Conservation (phyloP, 352 stramenopile genomes). For the Phytopythium mirpurense region DNA sequence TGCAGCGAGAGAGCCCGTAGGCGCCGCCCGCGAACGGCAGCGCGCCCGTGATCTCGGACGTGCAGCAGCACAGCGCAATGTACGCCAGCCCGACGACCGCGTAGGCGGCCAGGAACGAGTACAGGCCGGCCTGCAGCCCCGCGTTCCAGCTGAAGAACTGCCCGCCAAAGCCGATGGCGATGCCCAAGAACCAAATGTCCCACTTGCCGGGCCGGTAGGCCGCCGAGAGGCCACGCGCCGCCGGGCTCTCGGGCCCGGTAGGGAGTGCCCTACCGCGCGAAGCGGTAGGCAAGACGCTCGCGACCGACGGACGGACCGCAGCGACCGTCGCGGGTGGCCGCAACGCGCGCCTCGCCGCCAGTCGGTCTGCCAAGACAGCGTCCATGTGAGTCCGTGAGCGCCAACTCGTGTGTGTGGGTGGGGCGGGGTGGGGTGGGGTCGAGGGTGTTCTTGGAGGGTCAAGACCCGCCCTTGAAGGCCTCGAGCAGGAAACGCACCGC, state of each 20-base stretch:
- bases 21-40: constrained; percentile 29
- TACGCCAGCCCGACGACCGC: constrained; percentile 21
- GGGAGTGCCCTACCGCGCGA: too few species aligned
- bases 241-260: constrained; percentile 40
- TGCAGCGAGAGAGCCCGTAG: constrained; percentile 27
- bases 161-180: constrained; percentile 26
- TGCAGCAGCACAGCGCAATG: constrained; percentile 23
- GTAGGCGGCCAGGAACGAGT: constrained; percentile 17
- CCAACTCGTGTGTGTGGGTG: too few species aligned
- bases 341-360: not conserved
- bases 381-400: not conserved
- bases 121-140: constrained; percentile 17
- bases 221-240: constrained; percentile 72
- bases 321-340: not conserved
- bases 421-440: too few species aligned
- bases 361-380: not conserved
- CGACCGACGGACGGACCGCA: not conserved
- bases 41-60: constrained; percentile 23
- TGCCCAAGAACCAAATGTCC: constrained; percentile 31
- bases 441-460: too few species aligned
- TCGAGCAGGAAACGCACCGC: too few species aligned
- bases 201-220: constrained; percentile 93
- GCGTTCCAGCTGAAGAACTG: constrained; percentile 37
- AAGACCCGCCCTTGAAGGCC: too few species aligned
- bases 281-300: not conserved